phyloP scores from a whole-genome alignment of 768 basidiomycete species.

The Leccinum sublutescens region DNA sequence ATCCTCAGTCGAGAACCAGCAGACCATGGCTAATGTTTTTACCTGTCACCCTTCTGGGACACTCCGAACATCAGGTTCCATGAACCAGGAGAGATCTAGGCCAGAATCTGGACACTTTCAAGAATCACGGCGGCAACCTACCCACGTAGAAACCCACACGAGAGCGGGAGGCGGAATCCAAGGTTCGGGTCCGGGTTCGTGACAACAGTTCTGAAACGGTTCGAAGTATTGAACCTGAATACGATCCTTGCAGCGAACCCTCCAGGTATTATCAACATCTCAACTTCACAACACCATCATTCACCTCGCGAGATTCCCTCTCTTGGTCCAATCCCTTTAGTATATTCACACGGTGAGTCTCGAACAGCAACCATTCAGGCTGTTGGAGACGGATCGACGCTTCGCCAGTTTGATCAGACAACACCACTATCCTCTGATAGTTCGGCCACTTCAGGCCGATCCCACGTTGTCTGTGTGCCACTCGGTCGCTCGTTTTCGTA shows the following conservation, averaged over 20 bases:
- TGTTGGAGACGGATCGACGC: neutral
- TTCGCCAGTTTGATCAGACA: neutral
- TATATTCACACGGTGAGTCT: conserved; percentile 4
- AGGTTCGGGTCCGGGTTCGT: conserved; percentile 16
- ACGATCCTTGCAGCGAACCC: conserved; percentile 5
- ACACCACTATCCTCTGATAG: neutral
- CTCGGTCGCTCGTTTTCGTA: neutral
- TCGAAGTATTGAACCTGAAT: neutral
- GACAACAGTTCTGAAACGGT: conserved; percentile 1
- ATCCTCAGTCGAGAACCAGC: conserved; percentile 1
- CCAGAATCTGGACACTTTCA: conserved; percentile 1
- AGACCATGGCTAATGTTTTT: neutral
- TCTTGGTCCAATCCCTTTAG: conserved; percentile 1
- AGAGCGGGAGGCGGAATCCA: conserved; percentile 11
- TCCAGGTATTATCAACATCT: neutral
- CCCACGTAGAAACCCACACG: conserved; percentile 3
- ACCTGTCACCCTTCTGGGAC: conserved; percentile 9
- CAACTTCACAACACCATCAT: conserved; percentile 5
- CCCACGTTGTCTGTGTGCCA: neutral
- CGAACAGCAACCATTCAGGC: neutral
- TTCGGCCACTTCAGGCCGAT: conserved; percentile 1
- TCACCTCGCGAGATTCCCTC: neutral
- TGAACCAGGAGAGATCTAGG: conserved; percentile 5
- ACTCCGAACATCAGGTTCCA: neutral
- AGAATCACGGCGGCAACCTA: conserved; percentile 6